These are phyloP conservation scores for Omphalotus guepiniiformis DNA, from an alignment of 768 basidiomycete genomes.

Conservation along the genomic window DNA sequence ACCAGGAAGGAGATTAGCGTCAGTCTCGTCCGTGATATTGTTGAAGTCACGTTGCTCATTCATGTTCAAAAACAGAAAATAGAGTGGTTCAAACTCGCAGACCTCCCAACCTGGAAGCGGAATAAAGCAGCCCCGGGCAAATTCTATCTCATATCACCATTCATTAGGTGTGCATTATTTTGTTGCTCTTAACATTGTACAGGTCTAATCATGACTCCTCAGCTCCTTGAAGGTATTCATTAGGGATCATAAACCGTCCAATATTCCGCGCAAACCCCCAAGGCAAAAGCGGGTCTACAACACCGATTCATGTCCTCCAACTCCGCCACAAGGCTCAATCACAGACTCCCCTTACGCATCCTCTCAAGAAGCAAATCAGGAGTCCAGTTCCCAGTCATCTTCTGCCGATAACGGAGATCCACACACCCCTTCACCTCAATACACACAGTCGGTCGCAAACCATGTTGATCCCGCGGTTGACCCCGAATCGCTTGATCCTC, in stretches of 20 bases:
- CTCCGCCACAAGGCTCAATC: slow-evolving; percentile 11
- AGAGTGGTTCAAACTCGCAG: slow-evolving; percentile 88
- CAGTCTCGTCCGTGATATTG: slow-evolving; percentile 22
- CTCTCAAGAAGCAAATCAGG: slow-evolving; percentile 39
- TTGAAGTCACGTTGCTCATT: slow-evolving; percentile 14
- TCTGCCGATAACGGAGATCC: slow-evolving; percentile 58
- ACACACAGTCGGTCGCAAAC: slow-evolving; percentile 36
- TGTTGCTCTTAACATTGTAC: slow-evolving; percentile 3
- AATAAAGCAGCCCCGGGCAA: slow-evolving; percentile 66
- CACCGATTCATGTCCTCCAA: slow-evolving; percentile 12
- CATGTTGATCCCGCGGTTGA: slow-evolving; percentile 24
- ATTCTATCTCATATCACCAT: slow-evolving; percentile 94
- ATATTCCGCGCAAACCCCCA: slow-evolving; percentile 33
- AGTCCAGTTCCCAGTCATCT: slow-evolving; percentile 66
- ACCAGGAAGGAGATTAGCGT: slow-evolving; percentile 99
- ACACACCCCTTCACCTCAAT: slow-evolving; percentile 61
- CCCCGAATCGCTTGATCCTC: slow-evolving; percentile 51
- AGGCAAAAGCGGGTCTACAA: slow-evolving; percentile 23
- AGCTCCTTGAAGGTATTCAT: slow-evolving; percentile 69
- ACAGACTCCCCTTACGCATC: slow-evolving; percentile 16
- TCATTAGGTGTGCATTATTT: slow-evolving; percentile 59
- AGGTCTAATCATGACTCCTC: slow-evolving; percentile 9
- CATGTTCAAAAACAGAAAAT: slow-evolving; percentile 65
- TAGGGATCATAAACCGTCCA: slow-evolving; percentile 55
- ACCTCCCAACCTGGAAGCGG: slow-evolving; percentile 91